Conservation (phyloP, 2,329 filamentous ascomycete genomes). For the Chaetomium strumarium region DNA sequence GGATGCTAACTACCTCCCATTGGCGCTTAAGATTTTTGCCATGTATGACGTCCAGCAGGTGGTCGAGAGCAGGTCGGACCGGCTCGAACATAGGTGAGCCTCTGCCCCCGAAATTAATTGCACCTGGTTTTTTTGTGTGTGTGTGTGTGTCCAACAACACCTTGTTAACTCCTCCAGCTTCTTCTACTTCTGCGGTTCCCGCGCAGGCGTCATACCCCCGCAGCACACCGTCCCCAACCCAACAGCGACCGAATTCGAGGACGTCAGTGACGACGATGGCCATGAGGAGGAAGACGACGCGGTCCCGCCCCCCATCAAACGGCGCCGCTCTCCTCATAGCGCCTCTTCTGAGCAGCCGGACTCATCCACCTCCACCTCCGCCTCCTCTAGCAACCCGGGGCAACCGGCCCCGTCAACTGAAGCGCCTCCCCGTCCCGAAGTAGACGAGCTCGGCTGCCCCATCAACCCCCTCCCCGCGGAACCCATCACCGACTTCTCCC, state of each 20-base stretch:
- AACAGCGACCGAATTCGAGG: conserved; percentile 29
- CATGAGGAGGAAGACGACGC: conserved; percentile 47
- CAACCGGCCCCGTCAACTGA: background rate
- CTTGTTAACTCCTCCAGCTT: conserved; percentile 51
- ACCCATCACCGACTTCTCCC: conserved; percentile 84
- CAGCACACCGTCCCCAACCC: conserved; percentile 24
- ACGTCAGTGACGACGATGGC: conserved; percentile 40
- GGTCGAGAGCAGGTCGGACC: conserved; percentile 78
- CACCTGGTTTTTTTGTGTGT: background rate
- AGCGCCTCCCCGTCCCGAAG: conserved; percentile 45
- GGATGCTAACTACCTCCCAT: conserved; percentile 89
- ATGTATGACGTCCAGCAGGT: conserved; percentile 90
- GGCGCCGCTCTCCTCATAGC: conserved; percentile 39
- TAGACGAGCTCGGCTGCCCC: conserved; percentile 85
- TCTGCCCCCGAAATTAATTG: background rate
- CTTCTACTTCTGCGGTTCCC: conserved; percentile 81
- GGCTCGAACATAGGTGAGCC: conserved; percentile 69
- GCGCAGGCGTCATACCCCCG: conserved; percentile 32
- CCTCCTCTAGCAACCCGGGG: background rate
- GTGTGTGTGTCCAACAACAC: no score
- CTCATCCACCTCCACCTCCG: background rate
- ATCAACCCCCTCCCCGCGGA: conserved; percentile 61
- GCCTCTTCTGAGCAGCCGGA: conserved; percentile 1
- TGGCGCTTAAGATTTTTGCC: conserved; percentile 88
- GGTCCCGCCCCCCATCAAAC: conserved; percentile 74